A percentile compares a stretch with the other conserved stretches of the same genome.
These are phyloP conservation scores for Penicillium verrucosum DNA, from an alignment of 2,329 filamentous ascomycete species.

Conservation along the genomic window DNA sequence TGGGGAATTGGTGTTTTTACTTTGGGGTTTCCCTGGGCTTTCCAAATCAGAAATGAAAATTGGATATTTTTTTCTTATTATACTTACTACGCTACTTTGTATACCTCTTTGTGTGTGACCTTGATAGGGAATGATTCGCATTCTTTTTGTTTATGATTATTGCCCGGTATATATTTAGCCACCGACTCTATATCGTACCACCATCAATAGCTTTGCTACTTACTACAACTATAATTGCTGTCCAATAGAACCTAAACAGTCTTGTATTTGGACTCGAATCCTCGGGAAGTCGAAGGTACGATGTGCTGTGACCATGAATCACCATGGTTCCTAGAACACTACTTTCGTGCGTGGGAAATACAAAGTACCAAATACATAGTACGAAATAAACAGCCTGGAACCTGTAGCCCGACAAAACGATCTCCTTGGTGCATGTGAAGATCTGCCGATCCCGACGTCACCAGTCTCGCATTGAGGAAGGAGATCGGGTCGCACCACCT, in stretches of 20 bases:
- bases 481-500: background rate
- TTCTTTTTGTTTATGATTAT: background rate
- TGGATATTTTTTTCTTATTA: background rate
- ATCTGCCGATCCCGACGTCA: conserved; percentile 18
- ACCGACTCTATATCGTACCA: background rate
- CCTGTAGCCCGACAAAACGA: background rate
- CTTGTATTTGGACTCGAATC: background rate
- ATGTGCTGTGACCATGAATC: background rate
- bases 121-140: background rate
- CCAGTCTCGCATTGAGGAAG: background rate
- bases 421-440: background rate
- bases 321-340: background rate
- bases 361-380: background rate
- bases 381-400: background rate
- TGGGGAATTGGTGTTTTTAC: conserved; percentile 1
- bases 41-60: conserved; percentile 1
- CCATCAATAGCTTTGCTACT: background rate
- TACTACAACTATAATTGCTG: too few species aligned
- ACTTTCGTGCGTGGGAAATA: background rate
- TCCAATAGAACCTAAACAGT: background rate
- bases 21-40: conserved; percentile 1
- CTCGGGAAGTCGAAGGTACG: background rate
- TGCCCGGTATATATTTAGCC: background rate
- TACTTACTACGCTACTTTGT: background rate
- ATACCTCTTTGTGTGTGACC: background rate